A percentile compares a stretch with the other conserved stretches of the same genome.
phyloP scores from a whole-genome alignment of 768 basidiomycete species.

The Hypsizygus marmoreus region DNA sequence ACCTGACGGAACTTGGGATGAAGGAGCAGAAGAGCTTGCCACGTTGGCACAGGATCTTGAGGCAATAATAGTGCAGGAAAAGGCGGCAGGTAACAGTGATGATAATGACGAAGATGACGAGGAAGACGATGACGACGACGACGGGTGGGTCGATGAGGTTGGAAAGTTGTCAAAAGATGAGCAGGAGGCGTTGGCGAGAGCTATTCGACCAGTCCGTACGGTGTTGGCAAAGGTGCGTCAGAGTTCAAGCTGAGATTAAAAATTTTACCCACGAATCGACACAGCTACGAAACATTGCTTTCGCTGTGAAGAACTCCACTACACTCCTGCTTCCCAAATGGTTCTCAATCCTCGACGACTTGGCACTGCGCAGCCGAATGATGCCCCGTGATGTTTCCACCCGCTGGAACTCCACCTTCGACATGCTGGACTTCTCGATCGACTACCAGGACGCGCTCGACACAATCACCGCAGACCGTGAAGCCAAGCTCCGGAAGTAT shows the following conservation, averaged over 20 bases:
- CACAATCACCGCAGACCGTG: constrained; percentile 16
- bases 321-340: constrained; percentile 31
- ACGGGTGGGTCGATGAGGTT: constrained; percentile 1
- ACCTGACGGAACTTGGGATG: not conserved
- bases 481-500: constrained; percentile 15
- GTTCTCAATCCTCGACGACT: constrained; percentile 15
- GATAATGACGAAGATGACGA: constrained; percentile 17
- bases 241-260: not conserved
- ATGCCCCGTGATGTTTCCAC: constrained; percentile 35
- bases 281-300: constrained; percentile 18
- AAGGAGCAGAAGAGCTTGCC: no score
- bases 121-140: constrained; percentile 14
- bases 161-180: constrained; percentile 12
- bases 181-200: no score
- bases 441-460: constrained; percentile 25
- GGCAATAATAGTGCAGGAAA: no score
- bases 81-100: constrained; percentile 8
- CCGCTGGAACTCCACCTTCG: constrained; percentile 34
- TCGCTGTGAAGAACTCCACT: constrained; percentile 20
- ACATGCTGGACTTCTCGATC: constrained; percentile 31
- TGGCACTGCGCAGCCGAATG: constrained; percentile 10
- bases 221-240: constrained; percentile 27
- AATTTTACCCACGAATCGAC: not conserved
- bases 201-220: constrained; percentile 17
- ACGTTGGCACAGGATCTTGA: no score